These are phyloP conservation scores for Penicillium arizonense DNA, from an alignment of 495 filamentous ascomycete species.

Conservation along the genomic window DNA sequence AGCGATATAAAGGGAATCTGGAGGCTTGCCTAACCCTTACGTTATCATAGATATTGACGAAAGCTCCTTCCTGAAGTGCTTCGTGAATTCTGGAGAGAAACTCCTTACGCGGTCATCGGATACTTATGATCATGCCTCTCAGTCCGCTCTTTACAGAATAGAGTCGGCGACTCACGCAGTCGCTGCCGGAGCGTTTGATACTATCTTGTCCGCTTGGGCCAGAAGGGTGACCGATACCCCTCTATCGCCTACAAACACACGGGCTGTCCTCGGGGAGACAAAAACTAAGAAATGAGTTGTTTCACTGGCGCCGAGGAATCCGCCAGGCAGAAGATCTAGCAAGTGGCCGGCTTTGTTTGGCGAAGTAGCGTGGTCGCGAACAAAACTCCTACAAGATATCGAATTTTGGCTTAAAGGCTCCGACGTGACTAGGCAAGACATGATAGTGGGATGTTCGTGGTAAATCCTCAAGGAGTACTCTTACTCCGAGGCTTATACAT, in stretches of 20 bases:
- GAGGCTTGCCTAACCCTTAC: conserved; percentile 5
- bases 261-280: not conserved
- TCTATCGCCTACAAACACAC: not conserved
- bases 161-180: not conserved
- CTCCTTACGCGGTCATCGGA: conserved; percentile 9
- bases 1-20: not conserved
- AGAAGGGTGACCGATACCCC: not conserved
- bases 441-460: too few relatives aligned
- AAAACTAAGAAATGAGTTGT: conserved; percentile 3
- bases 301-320: too few relatives aligned
- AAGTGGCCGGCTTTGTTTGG: conserved; percentile 16
- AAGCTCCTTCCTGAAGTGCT: conserved; percentile 10
- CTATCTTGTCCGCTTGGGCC: conserved; percentile 8
- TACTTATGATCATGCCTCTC: conserved; percentile 7
- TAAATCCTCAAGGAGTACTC: too few relatives aligned
- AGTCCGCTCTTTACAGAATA: conserved; percentile 2
- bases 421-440: too few relatives aligned
- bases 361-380: conserved; percentile 10
- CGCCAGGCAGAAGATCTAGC: not conserved
- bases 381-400: conserved; percentile 5
- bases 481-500: too few relatives aligned
- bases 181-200: not conserved
- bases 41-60: conserved; percentile 8
- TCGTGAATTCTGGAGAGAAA: conserved; percentile 9
- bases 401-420: conserved; percentile 4